Evolutionary conservation across 1,284 basidiomycete genomes (phyloP).

Genomic region (Trichosporon sp.): DNA sequence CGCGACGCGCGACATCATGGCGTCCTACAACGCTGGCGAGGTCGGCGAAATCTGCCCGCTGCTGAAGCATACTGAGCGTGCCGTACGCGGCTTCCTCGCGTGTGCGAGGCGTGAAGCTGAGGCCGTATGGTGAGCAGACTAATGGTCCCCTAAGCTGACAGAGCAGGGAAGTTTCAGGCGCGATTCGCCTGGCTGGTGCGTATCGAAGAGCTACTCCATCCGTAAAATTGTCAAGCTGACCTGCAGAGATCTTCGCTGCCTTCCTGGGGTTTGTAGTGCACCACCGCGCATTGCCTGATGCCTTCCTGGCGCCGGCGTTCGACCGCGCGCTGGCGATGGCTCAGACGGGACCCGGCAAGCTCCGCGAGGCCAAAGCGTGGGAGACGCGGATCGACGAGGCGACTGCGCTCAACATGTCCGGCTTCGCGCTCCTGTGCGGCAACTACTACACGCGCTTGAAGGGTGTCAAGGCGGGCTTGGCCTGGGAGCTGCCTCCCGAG

Average conservation of each 20-base stretch:
- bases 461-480: not conserved
- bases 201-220: not conserved
- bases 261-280: conserved; percentile 42
- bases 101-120: conserved; percentile 43
- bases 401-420: conserved; percentile 37
- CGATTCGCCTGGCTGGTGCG: conserved; percentile 40
- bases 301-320: conserved; percentile 27
- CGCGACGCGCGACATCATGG: not conserved
- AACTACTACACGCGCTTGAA: conserved; percentile 30
- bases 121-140: conserved; percentile 24
- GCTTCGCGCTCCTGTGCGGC: conserved; percentile 41
- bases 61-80: conserved; percentile 36
- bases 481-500: conserved; percentile 19
- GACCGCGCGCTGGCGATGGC: conserved; percentile 37
- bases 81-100: conserved; percentile 48
- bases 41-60: conserved; percentile 43
- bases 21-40: conserved; percentile 10
- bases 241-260: conserved; percentile 41
- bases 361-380: conserved; percentile 37
- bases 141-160: conserved; percentile 17
- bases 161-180: conserved; percentile 42
- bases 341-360: conserved; percentile 29
- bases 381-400: conserved; percentile 39
- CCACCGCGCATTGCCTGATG: conserved; percentile 42
- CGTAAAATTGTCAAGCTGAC: not conserved